Percentiles rank a stretch among this genome's conserved stretches.
phyloP scores from a whole-genome alignment of 345 rosid species.

The Aethionema arabicum region DNA sequence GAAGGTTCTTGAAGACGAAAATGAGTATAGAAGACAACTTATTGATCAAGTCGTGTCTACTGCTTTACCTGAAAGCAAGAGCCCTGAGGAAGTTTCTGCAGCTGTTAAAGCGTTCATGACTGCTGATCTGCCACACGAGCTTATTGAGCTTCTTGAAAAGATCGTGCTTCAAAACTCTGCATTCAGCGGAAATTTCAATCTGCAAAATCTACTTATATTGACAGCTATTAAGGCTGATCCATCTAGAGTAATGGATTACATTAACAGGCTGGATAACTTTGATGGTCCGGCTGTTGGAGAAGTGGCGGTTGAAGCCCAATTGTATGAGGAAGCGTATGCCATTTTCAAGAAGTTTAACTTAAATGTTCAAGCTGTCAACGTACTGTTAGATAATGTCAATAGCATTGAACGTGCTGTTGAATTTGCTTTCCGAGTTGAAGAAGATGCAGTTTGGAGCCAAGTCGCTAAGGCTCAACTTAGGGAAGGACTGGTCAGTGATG shows the following conservation, averaged over 20 bases:
- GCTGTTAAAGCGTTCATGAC: constrained; percentile 88
- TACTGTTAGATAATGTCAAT: constrained; percentile 60
- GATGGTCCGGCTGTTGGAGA: constrained; percentile 99
- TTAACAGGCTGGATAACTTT: constrained; percentile 91
- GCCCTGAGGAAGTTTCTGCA: constrained; percentile 82
- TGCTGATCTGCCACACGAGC: constrained; percentile 78
- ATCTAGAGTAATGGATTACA: constrained; percentile 94
- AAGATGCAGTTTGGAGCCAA: constrained; percentile 97
- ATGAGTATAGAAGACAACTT: constrained; percentile 84
- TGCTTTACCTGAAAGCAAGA: constrained; percentile 91
- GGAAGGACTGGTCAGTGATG: constrained; percentile 96
- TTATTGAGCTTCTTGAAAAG: constrained; percentile 88
- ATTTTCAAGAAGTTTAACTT: constrained; percentile 83
- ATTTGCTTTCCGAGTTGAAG: constrained; percentile 97
- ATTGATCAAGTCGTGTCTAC: constrained; percentile 98
- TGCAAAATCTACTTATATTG: constrained; percentile 94
- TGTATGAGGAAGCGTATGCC: constrained; percentile 83
- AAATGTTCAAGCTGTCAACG: constrained; percentile 73
- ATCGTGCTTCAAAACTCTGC: constrained; percentile 97
- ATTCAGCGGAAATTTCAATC: constrained; percentile 94
- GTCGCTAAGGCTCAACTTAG: constrained; percentile 92
- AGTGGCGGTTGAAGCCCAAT: constrained; percentile 89
- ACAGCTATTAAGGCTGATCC: constrained; percentile 98
- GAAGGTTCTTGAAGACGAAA: constrained; percentile 85
- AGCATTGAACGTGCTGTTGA: constrained; percentile 90